These are phyloP conservation scores for Komagataella kurtzmanii DNA, from an alignment of 805 yeast genomes.

Conservation along the genomic window DNA sequence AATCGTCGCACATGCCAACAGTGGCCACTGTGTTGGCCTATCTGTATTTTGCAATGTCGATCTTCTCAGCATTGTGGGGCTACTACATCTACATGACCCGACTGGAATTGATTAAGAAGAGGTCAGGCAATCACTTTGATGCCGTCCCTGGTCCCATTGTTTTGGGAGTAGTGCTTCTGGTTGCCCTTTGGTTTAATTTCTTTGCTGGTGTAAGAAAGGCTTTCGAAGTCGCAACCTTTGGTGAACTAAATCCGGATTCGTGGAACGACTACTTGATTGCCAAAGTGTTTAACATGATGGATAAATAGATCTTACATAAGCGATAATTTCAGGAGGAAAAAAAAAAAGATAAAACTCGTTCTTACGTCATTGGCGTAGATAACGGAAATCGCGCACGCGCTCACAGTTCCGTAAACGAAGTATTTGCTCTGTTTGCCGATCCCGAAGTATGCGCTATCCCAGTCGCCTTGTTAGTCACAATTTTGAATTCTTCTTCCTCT, in stretches of 20 bases:
- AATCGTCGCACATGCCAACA: conserved; percentile 45
- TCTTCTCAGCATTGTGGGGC: conserved; percentile 85
- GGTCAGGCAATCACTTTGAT: conserved; percentile 83
- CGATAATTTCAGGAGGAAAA: neutral
- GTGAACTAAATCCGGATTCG: neutral
- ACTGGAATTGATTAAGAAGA: conserved; percentile 56
- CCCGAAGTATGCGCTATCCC: neutral
- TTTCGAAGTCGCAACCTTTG: neutral
- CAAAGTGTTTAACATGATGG: neutral
- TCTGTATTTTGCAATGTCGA: conserved; percentile 64
- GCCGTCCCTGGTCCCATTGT: conserved; percentile 82
- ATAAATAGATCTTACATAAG: neutral
- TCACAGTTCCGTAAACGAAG: neutral
- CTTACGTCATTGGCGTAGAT: neutral
- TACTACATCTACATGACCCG: conserved; percentile 64
- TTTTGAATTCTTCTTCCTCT: neutral
- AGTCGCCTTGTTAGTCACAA: neutral
- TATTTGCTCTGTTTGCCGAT: neutral
- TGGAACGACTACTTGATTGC: neutral
- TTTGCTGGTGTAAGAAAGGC: conserved; percentile 36
- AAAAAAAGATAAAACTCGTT: no score
- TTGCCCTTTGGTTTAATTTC: conserved; percentile 62
- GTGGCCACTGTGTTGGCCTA: conserved; percentile 66
- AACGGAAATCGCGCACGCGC: neutral
- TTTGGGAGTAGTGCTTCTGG: conserved; percentile 53